Percentiles rank a stretch among this genome's conserved stretches.
These are phyloP conservation scores for Trypanosoma vivax DNA, from an alignment of 208 protist genomes.

Conservation along the genomic window DNA sequence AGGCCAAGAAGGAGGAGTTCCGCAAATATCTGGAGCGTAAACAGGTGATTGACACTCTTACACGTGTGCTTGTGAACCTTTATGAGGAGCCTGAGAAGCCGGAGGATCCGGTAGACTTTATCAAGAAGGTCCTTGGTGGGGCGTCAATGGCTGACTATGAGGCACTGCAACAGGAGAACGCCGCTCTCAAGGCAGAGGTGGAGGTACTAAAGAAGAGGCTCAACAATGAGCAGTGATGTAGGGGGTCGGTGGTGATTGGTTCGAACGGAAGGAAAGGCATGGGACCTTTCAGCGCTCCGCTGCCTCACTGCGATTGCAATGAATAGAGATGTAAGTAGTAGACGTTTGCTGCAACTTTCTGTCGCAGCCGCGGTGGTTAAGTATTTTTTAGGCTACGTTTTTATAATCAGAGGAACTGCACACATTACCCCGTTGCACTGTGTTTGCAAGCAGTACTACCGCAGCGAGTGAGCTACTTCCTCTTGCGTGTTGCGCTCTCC, in stretches of 20 bases:
- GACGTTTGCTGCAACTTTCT: no score
- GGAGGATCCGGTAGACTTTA: conserved; percentile 90
- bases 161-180: conserved; percentile 80
- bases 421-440: no score
- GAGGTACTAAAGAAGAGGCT: conserved; percentile 75
- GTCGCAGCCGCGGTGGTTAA: no score
- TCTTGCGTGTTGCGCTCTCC: no score
- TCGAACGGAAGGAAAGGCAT: no score
- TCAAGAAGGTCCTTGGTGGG: conserved; percentile 88
- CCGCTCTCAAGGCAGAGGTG: conserved; percentile 73
- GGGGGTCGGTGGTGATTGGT: conserved; percentile 1
- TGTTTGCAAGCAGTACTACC: no score
- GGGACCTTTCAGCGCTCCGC: no score
- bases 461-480: no score
- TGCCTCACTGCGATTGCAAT: no score
- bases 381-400: no score
- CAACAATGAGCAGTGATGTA: conserved; percentile 25
- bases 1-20: conserved; percentile 94
- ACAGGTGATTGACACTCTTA: conserved; percentile 90
- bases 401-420: no score
- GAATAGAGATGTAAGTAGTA: no score
- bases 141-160: conserved; percentile 85
- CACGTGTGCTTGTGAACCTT: conserved; percentile 88
- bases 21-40: conserved; percentile 91
- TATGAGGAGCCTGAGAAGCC: conserved; percentile 92